Percentiles rank a stretch among this genome's conserved stretches.
phyloP scores from a whole-genome alignment of 768 basidiomycete species.

The Neoboletus magnificus region DNA sequence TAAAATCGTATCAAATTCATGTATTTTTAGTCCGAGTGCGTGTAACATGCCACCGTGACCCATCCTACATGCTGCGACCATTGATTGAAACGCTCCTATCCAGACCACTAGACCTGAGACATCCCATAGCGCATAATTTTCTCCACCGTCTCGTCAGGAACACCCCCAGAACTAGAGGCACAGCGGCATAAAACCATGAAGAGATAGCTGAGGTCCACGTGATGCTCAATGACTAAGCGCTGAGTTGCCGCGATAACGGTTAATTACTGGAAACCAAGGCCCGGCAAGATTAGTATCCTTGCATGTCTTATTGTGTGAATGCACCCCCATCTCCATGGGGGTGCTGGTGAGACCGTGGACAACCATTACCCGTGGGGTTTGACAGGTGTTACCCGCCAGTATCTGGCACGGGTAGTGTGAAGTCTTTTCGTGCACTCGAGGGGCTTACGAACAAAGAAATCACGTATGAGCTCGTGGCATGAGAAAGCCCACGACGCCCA shows the following conservation, averaged over 20 bases:
- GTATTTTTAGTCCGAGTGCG: slow-evolving; percentile 2
- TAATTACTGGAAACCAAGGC: background rate
- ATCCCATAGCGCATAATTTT: background rate
- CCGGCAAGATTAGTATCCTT: background rate
- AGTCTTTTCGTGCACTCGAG: background rate
- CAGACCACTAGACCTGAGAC: too few species aligned
- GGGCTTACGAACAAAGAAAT: background rate
- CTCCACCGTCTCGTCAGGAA: background rate
- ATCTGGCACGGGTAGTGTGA: background rate
- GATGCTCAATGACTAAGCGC: background rate
- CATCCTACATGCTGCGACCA: background rate
- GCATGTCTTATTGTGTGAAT: background rate
- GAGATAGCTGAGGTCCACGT: background rate
- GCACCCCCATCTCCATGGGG: background rate
- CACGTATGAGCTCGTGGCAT: background rate
- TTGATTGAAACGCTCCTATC: background rate
- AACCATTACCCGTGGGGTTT: background rate
- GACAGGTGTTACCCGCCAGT: background rate
- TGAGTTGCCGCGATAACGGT: background rate
- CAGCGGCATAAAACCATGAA: background rate
- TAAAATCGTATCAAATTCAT: background rate
- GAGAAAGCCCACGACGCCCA: background rate
- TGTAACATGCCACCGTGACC: background rate
- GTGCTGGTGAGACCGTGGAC: background rate
- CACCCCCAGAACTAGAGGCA: background rate